Percentiles rank a stretch among this genome's conserved stretches.
Conservation (phyloP, 345 rosid species). For the Heritiera littoralis region DNA sequence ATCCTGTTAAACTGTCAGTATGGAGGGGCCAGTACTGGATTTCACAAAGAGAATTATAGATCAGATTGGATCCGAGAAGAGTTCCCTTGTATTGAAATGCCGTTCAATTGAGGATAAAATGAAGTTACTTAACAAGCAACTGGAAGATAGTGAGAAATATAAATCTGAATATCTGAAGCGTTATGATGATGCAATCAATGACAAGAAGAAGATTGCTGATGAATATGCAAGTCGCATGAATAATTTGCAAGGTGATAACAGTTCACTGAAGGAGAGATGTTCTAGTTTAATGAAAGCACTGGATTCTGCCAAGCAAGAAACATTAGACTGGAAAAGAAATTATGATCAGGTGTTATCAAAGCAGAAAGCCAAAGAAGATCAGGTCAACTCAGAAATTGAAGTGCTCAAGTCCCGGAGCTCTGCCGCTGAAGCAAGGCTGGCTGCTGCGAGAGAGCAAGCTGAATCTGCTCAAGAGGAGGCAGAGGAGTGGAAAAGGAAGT, state of each 20-base stretch:
- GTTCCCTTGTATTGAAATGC: constrained; percentile 71
- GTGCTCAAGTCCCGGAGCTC: constrained; percentile 78
- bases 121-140: constrained; percentile 68
- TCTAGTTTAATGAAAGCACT: constrained; percentile 69
- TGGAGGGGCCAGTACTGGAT: constrained; percentile 90
- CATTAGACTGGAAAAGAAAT: constrained; percentile 72
- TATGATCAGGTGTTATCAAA: constrained; percentile 64
- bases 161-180: constrained; percentile 87
- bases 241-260: constrained; percentile 72
- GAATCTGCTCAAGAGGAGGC: constrained; percentile 91
- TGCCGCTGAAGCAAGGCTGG: constrained; percentile 93
- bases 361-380: constrained; percentile 79
- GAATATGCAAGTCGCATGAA: constrained; percentile 68
- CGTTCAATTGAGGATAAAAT: constrained; percentile 86
- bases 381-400: constrained; percentile 68
- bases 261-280: constrained; percentile 79
- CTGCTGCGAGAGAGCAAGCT: constrained; percentile 91
- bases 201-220: constrained; percentile 89
- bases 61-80: constrained; percentile 80
- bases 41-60: constrained; percentile 76
- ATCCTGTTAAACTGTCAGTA: constrained; percentile 44
- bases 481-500: constrained; percentile 91
- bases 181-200: constrained; percentile 89
- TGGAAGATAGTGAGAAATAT: constrained; percentile 82
- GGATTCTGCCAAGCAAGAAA: constrained; percentile 76